These are phyloP conservation scores for Xylaria multiplex DNA, from an alignment of 2,329 filamentous ascomycete genomes.

Conservation along the genomic window DNA sequence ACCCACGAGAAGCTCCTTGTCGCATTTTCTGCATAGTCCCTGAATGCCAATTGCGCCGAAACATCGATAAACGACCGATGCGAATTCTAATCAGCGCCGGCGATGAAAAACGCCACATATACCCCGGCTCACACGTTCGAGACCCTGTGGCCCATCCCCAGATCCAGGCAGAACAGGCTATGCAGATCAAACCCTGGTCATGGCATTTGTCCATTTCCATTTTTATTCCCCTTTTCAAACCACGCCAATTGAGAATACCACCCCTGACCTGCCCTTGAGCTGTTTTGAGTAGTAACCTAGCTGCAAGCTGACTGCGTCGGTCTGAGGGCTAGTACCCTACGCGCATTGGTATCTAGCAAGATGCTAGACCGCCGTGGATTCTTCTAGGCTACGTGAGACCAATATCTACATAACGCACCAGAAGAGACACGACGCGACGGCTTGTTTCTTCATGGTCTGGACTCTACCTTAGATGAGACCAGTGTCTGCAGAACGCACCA, in stretches of 20 bases:
- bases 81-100: conserved; percentile 26
- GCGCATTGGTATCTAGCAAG: conserved; percentile 17
- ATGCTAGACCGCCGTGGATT: conserved; percentile 5
- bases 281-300: neutral
- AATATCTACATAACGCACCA: too few species aligned
- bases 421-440: too few species aligned
- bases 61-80: conserved; percentile 27
- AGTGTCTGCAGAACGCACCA: too few species aligned
- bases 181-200: conserved; percentile 21
- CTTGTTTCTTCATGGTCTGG: too few species aligned
- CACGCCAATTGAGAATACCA: conserved; percentile 38
- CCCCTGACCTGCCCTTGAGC: neutral
- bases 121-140: conserved; percentile 28
- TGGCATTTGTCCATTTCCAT: conserved; percentile 44
- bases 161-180: neutral
- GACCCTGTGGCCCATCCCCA: conserved; percentile 15
- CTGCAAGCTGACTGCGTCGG: conserved; percentile 24
- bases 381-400: conserved; percentile 12
- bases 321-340: conserved; percentile 7
- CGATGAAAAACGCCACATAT: conserved; percentile 4
- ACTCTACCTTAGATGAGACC: too few species aligned
- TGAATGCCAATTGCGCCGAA: conserved; percentile 34
- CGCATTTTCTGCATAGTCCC: conserved; percentile 29
- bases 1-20: conserved; percentile 18
- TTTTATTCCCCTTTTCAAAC: conserved; percentile 34